phyloP scores from a whole-genome alignment of 2,329 filamentous ascomycete genomes.

The Cryphonectria naterciae region DNA sequence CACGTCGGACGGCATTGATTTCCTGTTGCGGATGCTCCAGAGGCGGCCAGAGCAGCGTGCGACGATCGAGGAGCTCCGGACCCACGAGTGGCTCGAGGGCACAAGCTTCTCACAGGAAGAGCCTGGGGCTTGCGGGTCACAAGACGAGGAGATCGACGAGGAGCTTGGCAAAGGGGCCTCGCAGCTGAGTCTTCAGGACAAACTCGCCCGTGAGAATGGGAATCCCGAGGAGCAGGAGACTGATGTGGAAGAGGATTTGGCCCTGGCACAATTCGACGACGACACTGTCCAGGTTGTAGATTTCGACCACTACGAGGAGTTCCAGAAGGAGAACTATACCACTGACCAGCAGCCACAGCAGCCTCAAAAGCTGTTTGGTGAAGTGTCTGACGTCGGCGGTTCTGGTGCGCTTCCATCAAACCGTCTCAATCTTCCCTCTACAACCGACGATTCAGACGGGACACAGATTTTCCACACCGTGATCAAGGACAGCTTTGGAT shows the following conservation, averaged over 20 bases:
- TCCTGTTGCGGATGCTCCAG: slow-evolving; percentile 79
- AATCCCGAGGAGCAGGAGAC: slow-evolving; percentile 29
- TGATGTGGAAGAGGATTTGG: slow-evolving; percentile 34
- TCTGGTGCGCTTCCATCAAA: slow-evolving; percentile 55
- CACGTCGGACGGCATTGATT: slow-evolving; percentile 71
- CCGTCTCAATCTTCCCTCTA: slow-evolving; percentile 52
- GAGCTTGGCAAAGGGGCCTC: slow-evolving; percentile 63
- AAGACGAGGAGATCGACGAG: slow-evolving; percentile 66
- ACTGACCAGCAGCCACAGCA: slow-evolving; percentile 55
- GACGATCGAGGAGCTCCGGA: slow-evolving; percentile 70
- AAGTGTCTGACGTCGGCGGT: slow-evolving; percentile 60
- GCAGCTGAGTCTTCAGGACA: slow-evolving; percentile 65
- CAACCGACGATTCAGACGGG: slow-evolving; percentile 37
- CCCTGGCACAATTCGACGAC: slow-evolving; percentile 32
- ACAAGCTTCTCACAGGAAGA: slow-evolving; percentile 40
- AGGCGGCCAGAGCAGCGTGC: slow-evolving; percentile 79
- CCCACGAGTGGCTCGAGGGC: slow-evolving; percentile 72
- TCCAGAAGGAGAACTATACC: slow-evolving; percentile 81
- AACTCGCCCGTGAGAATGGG: slow-evolving; percentile 36
- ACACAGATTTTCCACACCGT: slow-evolving; percentile 47
- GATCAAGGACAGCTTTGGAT: slow-evolving; percentile 53
- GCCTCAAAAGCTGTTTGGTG: slow-evolving; percentile 55
- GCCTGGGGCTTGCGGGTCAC: slow-evolving; percentile 39
- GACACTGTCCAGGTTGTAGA: slow-evolving; percentile 43
- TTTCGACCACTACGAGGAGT: slow-evolving; percentile 65